Base-by-base conservation (phyloP, 129 eudicot species). In the Logfia minima region DNA sequence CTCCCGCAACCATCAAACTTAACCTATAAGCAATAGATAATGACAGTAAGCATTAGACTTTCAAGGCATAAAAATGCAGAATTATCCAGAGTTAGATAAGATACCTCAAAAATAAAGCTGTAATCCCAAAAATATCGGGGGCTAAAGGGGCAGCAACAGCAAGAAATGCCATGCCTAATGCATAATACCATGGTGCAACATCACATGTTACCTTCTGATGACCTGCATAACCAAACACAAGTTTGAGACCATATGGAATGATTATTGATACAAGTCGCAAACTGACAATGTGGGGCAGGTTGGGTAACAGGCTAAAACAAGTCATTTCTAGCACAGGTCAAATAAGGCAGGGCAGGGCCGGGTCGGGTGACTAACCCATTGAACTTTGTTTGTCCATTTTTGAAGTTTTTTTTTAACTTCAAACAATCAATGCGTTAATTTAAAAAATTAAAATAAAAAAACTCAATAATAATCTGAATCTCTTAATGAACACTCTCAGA, bases 1-100 rank as follows among this genome's bases (percentile, higher is more conserved):
- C 96, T 79, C 90, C 96, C 3, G 68, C 88, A 26, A 87, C 91
- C 89, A 91, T 93, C 85, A 93, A 81, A 77, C 97, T 89, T 72
- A 93, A 79, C 87, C 98, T 93, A 96, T 80, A 10, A 69, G 66
- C 1, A 5, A 22, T 8, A 62, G 63, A 58, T 37, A 39, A 69
- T 14, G 29, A 24, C 60, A 35, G 26, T 35, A 35, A 68, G 32
- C 76, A 69, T 29, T 19, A 48, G n/a, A 10, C 4, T 78, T 69
- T 59, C 58, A 68, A 23, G 8, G 39, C 28, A 68, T 56, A 37
- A 16, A 16, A 37, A 22, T 41, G 14, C 43, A 26, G 45, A 75
- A 2, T 26, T 5, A 63, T 18, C n/a, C 28, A 75, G 35, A 62
- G n/a, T 37, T 60, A 9, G 0, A 59, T 39, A 41, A 68, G 18